Percentiles rank a stretch among this genome's conserved stretches.
Conservation (phyloP, 1,284 basidiomycete species). For the Austroboletus novae-zelandiae region DNA sequence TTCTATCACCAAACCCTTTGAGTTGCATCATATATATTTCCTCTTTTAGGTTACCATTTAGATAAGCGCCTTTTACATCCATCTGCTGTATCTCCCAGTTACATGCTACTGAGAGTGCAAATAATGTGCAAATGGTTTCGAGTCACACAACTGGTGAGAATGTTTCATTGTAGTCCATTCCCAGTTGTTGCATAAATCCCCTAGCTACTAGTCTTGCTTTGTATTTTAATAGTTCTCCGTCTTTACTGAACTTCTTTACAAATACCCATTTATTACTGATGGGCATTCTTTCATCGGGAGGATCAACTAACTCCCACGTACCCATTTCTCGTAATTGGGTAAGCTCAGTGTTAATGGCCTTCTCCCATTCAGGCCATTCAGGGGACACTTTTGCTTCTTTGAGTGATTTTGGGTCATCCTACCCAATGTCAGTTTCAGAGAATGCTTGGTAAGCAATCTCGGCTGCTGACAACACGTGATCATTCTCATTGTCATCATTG, state of each 20-base stretch:
- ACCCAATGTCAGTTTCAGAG: too few relatives aligned
- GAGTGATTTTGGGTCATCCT: neutral
- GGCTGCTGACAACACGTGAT: too few relatives aligned
- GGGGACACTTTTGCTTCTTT: neutral
- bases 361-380: constrained; percentile 2
- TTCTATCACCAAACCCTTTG: too few relatives aligned
- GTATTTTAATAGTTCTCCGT: constrained; percentile 8
- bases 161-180: constrained; percentile 6
- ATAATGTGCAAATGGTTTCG: neutral
- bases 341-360: neutral
- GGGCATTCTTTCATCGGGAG: neutral
- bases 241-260: neutral
- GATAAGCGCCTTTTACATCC: too few relatives aligned
- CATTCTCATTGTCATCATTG: too few relatives aligned
- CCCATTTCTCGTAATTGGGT: neutral
- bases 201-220: constrained; percentile 1
- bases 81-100: too few relatives aligned
- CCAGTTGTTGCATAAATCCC: neutral
- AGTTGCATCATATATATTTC: too few relatives aligned
- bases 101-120: too few relatives aligned
- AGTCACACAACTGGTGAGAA: constrained; percentile 1
- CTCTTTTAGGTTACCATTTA: too few relatives aligned
- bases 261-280: constrained; percentile 9
- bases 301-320: neutral
- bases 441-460: too few relatives aligned